Base-by-base conservation (phyloP, 306 rosid genomes). In the Clitoria ternatea region DNA sequence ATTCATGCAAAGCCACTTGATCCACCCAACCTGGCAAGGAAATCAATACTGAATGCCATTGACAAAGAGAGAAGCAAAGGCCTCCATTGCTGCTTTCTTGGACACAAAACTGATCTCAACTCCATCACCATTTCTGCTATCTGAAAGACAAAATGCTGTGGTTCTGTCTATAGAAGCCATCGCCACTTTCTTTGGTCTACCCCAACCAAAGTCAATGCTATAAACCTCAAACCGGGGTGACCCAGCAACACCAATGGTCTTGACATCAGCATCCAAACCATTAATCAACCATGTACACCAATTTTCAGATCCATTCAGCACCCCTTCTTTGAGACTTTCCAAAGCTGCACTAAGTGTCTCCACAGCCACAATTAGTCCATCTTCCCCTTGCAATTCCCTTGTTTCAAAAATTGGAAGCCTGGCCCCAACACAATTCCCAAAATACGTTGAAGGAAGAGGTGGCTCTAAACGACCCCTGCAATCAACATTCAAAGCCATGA, bases 131-230 rank as follows among this genome's bases (percentile, higher is more conserved):
- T 50, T 68, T 69, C 47, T 56, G 17, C 70, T 36, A n/a, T 79
- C 88, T 2, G 81, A 69, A 24, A 83, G 5, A 19, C 78, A 73
- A 66, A 81, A 59, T 0, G 88, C 80, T 2, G 47, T 76, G 6
- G 75, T 76, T 30, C 44, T 80, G 10, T 72, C 80, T 11, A 83
- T 72, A 9, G 85, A 77, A 0, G 27, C 45, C 76, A 83, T 70
- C 66, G 81, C 90, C 80, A 88, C 94, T 66, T 85, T 85, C 57
- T 67, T 63, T 6, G 90, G 90, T 33, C 12, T 81, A 42, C 87
- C 94, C 85, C 87, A 88, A 5, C 94, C 85, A 62, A 83, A 88
- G 73, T 88, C 88, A 33, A 12, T 8, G 0, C 57, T 40, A n/a
- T 83, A 88, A 70, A 75, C 75, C 19, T 81, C 81, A 57, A 88